A percentile compares a stretch with the other conserved stretches of the same genome.
Evolutionary conservation across 768 basidiomycete genomes (phyloP).

Genomic region (Tulasnella sp.): DNA sequence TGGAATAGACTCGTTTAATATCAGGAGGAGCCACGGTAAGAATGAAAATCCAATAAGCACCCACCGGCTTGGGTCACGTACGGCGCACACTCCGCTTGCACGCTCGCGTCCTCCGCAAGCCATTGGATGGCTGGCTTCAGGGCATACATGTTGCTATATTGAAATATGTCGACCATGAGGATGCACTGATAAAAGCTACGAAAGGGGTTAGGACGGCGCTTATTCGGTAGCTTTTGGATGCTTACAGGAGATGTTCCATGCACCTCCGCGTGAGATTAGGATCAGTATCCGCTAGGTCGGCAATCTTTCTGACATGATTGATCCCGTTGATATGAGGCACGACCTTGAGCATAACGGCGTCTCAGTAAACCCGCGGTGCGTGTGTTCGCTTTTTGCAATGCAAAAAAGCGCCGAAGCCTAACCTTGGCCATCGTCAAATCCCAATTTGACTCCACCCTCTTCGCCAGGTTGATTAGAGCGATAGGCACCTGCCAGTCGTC

Average conservation of each 20-base stretch:
- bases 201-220: neutral
- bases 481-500: slow-evolving; percentile 96
- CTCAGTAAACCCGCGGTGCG: neutral
- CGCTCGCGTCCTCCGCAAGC: slow-evolving; percentile 81
- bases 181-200: slow-evolving; percentile 83
- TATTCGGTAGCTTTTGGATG: neutral
- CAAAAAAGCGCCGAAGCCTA: slow-evolving; percentile 11
- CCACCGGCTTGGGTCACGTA: slow-evolving; percentile 82
- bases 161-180: slow-evolving; percentile 96
- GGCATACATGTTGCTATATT: slow-evolving; percentile 97
- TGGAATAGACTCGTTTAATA: neutral
- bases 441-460: slow-evolving; percentile 89
- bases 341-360: slow-evolving; percentile 52
- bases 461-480: slow-evolving; percentile 79
- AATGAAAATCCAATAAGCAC: slow-evolving; percentile 34
- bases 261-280: slow-evolving; percentile 79
- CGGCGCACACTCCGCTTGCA: slow-evolving; percentile 86
- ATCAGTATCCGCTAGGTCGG: slow-evolving; percentile 88
- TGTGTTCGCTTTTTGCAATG: slow-evolving; percentile 26
- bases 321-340: slow-evolving; percentile 85
- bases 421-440: slow-evolving; percentile 93
- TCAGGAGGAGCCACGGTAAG: neutral
- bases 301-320: slow-evolving; percentile 89
- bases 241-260: slow-evolving; percentile 89
- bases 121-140: slow-evolving; percentile 83